Base-by-base conservation (phyloP, 805 yeast species). In the Hanseniaspora jakobsenii region DNA sequence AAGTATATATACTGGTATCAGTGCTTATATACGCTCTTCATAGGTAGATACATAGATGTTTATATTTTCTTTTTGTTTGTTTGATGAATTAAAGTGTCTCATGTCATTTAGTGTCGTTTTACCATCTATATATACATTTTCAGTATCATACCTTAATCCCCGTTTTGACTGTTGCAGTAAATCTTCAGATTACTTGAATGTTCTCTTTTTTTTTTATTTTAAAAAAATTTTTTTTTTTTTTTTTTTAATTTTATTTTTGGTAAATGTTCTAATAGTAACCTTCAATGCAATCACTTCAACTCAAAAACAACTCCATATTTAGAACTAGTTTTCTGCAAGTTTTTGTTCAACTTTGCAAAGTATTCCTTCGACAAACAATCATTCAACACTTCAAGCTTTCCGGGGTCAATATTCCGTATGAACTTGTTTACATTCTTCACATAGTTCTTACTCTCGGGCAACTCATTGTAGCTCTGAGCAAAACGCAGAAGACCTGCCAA, bases 361-460 rank as follows among this genome's bases (percentile, higher is more conserved):
- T 35, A 42, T 9, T 22, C 30, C 12, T 34, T 27, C 19, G 28
- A 16, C 17, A 42, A 29, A 22, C 6, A 18, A 2, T 16, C n/a
- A 1, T 42, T 29, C 5, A 42, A 16, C 6, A 42, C 35, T 12
- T 29, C 22, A 14, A 31, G 30, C 10, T 35, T 21, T 16, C 26
- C 27, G 16, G 27, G 6, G 13, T 29, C 24, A 19, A 16, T 17
- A 6, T 4, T 13, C 9, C 35, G 12, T n/a, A 16, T 19, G 13
- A 42, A 22, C n/a, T 9, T 27, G 14, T 29, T 27, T 3, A 42
- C 46, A 10, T 42, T 35, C 5, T 42, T 34, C 5, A 42, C 46
- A n/a, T 42, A 42, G 16, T 32, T 23, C 4, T 32, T 42, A 16
- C 46, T 42, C 16, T 42, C 46, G 3, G 46, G 39, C 5, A 42